phyloP scores from a whole-genome alignment of 2,329 filamentous ascomycete genomes.

The Bertia moriformis region DNA sequence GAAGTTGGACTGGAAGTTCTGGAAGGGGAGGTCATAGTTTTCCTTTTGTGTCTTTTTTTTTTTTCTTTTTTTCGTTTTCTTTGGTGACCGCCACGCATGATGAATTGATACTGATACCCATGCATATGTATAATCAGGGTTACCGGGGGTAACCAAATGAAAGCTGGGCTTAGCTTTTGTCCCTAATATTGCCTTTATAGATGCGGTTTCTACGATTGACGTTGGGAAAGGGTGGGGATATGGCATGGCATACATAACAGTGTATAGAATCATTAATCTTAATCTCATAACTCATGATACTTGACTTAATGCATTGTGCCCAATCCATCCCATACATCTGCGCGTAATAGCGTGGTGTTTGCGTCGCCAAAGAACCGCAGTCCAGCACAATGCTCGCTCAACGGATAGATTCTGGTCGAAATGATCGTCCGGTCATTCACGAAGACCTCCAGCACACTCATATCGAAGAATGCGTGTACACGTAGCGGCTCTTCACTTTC shows the following conservation, averaged over 20 bases:
- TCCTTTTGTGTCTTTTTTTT: neutral
- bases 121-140: neutral
- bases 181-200: no score
- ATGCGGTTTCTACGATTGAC: no score
- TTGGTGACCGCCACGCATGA: no score
- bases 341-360: neutral
- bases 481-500: conserved; percentile 17
- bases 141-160: no score
- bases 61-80: no score
- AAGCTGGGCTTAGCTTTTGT: no score
- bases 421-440: conserved; percentile 25
- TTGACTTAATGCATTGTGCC: neutral
- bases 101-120: no score
- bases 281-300: no score
- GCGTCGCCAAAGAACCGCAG: neutral
- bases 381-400: neutral
- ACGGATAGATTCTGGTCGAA: conserved; percentile 18
- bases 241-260: no score
- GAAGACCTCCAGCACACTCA: conserved; percentile 27
- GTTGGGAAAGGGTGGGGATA: no score
- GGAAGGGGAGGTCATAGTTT: neutral
- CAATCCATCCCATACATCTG: conserved; percentile 1
- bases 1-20: conserved; percentile 1
- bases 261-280: no score
- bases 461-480: conserved; percentile 25